Evolutionary conservation across 768 basidiomycete genomes (phyloP).

Genomic region (Rhodocollybia butyracea): DNA sequence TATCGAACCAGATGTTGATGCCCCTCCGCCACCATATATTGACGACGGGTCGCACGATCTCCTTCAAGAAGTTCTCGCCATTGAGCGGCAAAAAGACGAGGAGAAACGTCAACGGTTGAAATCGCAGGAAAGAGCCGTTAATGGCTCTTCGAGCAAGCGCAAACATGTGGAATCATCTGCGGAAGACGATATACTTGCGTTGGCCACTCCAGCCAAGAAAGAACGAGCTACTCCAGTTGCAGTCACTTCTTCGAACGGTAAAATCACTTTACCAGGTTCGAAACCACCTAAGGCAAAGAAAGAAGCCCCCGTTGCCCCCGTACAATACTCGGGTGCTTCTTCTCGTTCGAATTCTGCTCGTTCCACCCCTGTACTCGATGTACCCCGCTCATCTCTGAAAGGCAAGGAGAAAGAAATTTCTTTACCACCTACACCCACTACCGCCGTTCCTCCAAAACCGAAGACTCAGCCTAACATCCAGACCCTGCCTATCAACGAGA

Average conservation of each 20-base stretch:
- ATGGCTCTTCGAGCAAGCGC: constrained; percentile 49
- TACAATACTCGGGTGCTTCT: constrained; percentile 12
- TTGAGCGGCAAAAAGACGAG: constrained; percentile 66
- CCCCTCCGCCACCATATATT: constrained; percentile 59
- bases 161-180: constrained; percentile 42
- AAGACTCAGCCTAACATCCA: constrained; percentile 32
- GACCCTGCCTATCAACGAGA: constrained; percentile 65
- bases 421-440: constrained; percentile 21
- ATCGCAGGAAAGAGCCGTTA: constrained; percentile 34
- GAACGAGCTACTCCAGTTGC: constrained; percentile 42
- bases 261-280: constrained; percentile 18
- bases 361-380: constrained; percentile 22
- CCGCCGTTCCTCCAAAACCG: constrained; percentile 28
- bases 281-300: constrained; percentile 49
- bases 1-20: constrained; percentile 17
- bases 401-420: constrained; percentile 70
- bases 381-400: constrained; percentile 50
- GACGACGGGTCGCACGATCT: constrained; percentile 84
- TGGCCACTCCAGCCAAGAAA: constrained; percentile 63
- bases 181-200: constrained; percentile 62
- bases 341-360: constrained; percentile 14
- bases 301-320: constrained; percentile 17
- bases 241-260: constrained; percentile 23
- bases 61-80: constrained; percentile 77
- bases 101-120: constrained; percentile 48